Conservation (phyloP, 192 early-diverging fungal species). For the Mortierella alpina region DNA sequence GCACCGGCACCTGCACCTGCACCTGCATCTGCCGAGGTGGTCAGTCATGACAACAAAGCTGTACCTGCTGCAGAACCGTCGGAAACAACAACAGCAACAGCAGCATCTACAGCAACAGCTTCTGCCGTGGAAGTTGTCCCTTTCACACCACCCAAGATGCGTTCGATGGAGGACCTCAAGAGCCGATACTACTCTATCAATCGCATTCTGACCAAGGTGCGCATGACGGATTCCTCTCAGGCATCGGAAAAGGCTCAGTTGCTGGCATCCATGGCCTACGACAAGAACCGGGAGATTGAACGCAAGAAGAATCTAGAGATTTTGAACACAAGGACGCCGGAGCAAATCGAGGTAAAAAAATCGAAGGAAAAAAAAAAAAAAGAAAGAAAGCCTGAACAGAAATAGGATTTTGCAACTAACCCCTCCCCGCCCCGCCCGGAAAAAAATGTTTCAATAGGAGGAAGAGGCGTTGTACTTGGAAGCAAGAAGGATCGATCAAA, state of each 20-base stretch:
- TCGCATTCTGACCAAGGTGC: conserved; percentile 69
- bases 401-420: background rate
- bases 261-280: conserved; percentile 54
- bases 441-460: conserved; percentile 56
- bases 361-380: background rate
- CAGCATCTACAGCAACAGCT: background rate
- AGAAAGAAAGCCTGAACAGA: background rate
- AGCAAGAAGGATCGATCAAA: conserved; percentile 82
- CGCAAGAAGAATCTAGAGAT: conserved; percentile 83
- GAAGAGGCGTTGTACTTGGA: conserved; percentile 87
- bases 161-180: conserved; percentile 82
- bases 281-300: conserved; percentile 76
- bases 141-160: conserved; percentile 31
- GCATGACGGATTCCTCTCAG: conserved; percentile 50
- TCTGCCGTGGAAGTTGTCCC: conserved; percentile 17
- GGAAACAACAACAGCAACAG: background rate
- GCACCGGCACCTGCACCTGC: background rate
- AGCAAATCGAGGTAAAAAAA: conserved; percentile 72
- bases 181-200: conserved; percentile 84
- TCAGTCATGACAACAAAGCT: background rate
- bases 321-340: conserved; percentile 78
- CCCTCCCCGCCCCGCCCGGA: too few species aligned
- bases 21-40: conserved; percentile 5
- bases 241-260: conserved; percentile 47
- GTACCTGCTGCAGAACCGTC: background rate